Evolutionary conservation across 75 land plant genomes (phyloP), one percentile per base, ranked within the genome.

Genomic region (Picea glauca): DNA sequence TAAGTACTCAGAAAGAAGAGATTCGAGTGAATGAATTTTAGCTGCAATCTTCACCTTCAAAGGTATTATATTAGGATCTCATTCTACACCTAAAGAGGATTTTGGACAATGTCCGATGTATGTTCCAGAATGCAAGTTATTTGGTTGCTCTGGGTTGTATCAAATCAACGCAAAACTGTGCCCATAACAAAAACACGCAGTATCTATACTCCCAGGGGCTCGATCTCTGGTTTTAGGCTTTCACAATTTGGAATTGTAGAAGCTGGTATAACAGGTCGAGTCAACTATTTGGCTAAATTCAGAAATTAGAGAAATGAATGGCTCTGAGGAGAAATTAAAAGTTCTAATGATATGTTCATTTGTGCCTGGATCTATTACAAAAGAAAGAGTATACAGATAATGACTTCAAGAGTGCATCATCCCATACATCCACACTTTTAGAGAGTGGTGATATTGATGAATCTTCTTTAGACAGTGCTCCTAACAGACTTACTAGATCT

Each of bases 321-420:
- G 43, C 0, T 5, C 43, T 40, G 43, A 40, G 5, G 4, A 40
- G 5, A 4, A 5, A 40, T 40, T 40, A 40, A 40, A 40, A 40
- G 3, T 40, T 40, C 43, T 40, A 40, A 40, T 40, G 43, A 40
- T 40, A 40, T 40, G 5, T 40, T 40, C 43, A 0, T 40, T 40
- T 40, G 43, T 40, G 43, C 43, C 4, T 0, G 5, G 43, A 40
- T 40, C 43, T 40, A 4, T 40, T 26, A 0, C 26, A 26, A 26
- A 26, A 26, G 4, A 86, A 78, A 43, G 79, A 76, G 9, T 58
- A 62, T 15, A 59, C 60, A 50, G 65, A 81, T 4, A 62, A 33
- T 38, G 93, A 91, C 5, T 79, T 79, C 72, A 93, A 93, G 56
- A 88, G 79, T 43, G 85, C 86, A 5, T 81, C 92, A 30, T 93